Percentiles rank a stretch among this genome's conserved stretches.
Evolutionary conservation across 208 protist species (phyloP).

Genomic region (Plasmodiophora brassicae): DNA sequence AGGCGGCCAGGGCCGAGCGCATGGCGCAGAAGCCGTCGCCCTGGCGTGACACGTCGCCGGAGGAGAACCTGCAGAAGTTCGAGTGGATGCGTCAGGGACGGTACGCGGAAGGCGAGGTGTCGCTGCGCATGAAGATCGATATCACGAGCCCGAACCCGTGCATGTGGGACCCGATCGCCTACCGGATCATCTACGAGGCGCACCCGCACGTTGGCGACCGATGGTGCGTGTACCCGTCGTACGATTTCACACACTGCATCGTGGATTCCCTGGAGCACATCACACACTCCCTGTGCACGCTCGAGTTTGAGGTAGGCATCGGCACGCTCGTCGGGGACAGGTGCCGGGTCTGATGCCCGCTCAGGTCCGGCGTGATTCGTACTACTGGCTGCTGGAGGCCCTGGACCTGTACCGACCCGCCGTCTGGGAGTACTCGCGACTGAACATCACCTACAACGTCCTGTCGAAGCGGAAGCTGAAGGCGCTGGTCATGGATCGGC

Average conservation of each 20-base stretch:
- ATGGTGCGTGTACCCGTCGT: slow-evolving; percentile 98
- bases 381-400: slow-evolving; percentile 62
- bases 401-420: slow-evolving; percentile 61
- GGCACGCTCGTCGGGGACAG: too few species aligned
- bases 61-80: slow-evolving; percentile 70
- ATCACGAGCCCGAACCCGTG: slow-evolving; percentile 90
- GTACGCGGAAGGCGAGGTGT: slow-evolving; percentile 90
- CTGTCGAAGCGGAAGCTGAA: slow-evolving; percentile 62
- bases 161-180: slow-evolving; percentile 97
- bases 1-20: slow-evolving; percentile 66
- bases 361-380: slow-evolving; percentile 58
- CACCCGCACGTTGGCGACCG: slow-evolving; percentile 83
- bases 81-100: slow-evolving; percentile 73
- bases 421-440: slow-evolving; percentile 63
- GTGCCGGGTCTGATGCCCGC: too few species aligned
- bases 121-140: slow-evolving; percentile 97
- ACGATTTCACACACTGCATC: slow-evolving; percentile 99
- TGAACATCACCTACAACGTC: slow-evolving; percentile 62
- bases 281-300: slow-evolving; percentile 98
- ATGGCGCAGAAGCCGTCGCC: slow-evolving; percentile 48
- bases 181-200: slow-evolving; percentile 79
- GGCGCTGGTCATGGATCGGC: slow-evolving; percentile 40
- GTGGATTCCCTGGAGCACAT: slow-evolving; percentile 98
- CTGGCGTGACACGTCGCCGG: slow-evolving; percentile 62
- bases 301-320: slow-evolving; percentile 98